Conservation (phyloP, 768 basidiomycete species). For the Russula vinacea region DNA sequence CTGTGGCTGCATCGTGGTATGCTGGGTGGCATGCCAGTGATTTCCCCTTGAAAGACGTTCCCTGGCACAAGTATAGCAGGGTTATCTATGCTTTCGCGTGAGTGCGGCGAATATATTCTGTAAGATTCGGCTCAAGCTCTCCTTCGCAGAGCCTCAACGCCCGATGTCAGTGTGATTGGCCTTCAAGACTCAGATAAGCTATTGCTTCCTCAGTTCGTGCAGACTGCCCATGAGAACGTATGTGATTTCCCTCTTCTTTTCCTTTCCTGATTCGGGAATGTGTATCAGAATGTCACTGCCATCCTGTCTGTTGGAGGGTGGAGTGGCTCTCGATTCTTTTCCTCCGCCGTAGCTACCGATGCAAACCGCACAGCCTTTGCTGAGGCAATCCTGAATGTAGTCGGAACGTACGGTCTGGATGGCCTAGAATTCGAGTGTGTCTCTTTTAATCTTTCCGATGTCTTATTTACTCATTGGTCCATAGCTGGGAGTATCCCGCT, state of each 20-base stretch:
- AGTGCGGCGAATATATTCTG: slow-evolving; percentile 32
- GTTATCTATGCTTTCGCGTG: slow-evolving; percentile 63
- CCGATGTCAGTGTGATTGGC: slow-evolving; percentile 31
- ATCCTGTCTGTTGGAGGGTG: slow-evolving; percentile 26
- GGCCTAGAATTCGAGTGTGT: slow-evolving; percentile 27
- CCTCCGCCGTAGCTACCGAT: slow-evolving; percentile 17
- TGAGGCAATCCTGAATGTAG: background rate
- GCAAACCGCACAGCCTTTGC: slow-evolving; percentile 25
- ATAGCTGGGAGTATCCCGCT: slow-evolving; percentile 24
- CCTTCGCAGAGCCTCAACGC: slow-evolving; percentile 6
- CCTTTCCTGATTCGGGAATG: background rate
- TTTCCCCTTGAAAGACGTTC: slow-evolving; percentile 44
- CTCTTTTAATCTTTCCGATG: background rate
- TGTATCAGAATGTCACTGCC: slow-evolving; percentile 21
- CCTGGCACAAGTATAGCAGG: slow-evolving; percentile 55
- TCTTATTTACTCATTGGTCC: background rate
- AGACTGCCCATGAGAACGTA: slow-evolving; percentile 29
- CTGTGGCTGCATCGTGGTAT: slow-evolving; percentile 53
- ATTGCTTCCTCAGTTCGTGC: slow-evolving; percentile 32
- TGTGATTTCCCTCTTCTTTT: background rate
- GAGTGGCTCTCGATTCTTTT: slow-evolving; percentile 23
- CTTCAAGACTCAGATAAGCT: slow-evolving; percentile 33
- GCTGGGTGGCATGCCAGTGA: slow-evolving; percentile 48
- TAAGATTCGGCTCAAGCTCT: background rate
- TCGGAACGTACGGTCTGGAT: slow-evolving; percentile 17